Evolutionary conservation across 2,329 filamentous ascomycete genomes (phyloP).

Genomic region (Neobulgaria alba): DNA sequence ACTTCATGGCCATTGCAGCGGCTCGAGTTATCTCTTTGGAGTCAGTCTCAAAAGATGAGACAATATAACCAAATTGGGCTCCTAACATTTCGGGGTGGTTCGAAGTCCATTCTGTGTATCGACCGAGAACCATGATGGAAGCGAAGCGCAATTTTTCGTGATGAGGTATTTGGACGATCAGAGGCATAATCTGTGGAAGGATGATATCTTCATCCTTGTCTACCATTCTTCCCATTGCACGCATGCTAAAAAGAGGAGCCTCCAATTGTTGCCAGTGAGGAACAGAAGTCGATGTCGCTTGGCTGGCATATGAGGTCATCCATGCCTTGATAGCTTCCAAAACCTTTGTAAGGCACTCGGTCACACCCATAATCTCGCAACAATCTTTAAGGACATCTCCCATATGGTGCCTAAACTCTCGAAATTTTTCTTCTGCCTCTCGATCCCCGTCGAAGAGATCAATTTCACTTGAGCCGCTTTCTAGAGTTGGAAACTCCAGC

Average conservation of each 20-base stretch:
- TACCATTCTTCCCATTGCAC: constrained; percentile 95
- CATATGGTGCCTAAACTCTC: constrained; percentile 94
- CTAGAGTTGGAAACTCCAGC: constrained; percentile 74
- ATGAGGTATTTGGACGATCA: constrained; percentile 87
- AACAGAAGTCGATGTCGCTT: constrained; percentile 65
- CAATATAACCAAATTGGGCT: constrained; percentile 90
- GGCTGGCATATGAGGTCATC: constrained; percentile 73
- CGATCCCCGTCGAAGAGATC: constrained; percentile 94
- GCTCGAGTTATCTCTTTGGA: constrained; percentile 88
- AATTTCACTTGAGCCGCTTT: constrained; percentile 51
- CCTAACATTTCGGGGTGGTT: constrained; percentile 88
- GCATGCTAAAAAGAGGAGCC: constrained; percentile 88
- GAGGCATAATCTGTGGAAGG: constrained; percentile 81
- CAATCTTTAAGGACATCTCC: constrained; percentile 96
- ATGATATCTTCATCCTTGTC: constrained; percentile 80
- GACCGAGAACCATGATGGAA: constrained; percentile 91
- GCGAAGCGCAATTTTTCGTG: constrained; percentile 98
- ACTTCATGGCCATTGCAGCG: constrained; percentile 89
- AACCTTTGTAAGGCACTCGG: constrained; percentile 83
- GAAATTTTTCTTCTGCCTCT: constrained; percentile 93
- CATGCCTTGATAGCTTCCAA: constrained; percentile 79
- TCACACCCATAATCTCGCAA: constrained; percentile 90
- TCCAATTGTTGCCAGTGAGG: constrained; percentile 96
- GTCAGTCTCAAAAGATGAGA: constrained; percentile 79
- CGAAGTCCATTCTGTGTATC: constrained; percentile 97